phyloP scores from a whole-genome alignment of 768 basidiomycete species.

The Porpolomopsis calyptriformis region DNA sequence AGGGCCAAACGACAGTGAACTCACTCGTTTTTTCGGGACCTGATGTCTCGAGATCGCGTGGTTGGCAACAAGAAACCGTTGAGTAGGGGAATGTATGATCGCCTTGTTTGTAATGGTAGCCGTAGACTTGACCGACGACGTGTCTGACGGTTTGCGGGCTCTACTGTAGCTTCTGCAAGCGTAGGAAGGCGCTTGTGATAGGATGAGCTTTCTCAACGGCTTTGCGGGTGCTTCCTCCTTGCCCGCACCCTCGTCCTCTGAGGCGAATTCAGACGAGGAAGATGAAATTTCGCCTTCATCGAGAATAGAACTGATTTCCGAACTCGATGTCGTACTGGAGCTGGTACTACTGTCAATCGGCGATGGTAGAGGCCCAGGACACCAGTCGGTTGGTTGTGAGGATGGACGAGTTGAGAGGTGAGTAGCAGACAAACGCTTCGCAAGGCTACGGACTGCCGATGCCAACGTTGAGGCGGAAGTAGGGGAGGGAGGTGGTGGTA shows the following conservation, averaged over 20 bases:
- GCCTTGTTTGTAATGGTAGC: conserved; percentile 14
- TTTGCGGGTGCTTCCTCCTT: conserved; percentile 8
- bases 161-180: conserved; percentile 23
- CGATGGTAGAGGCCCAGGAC: conserved; percentile 15
- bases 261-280: conserved; percentile 41
- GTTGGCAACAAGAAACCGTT: neutral
- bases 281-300: conserved; percentile 54
- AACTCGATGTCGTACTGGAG: conserved; percentile 32
- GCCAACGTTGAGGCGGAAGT: conserved; percentile 30
- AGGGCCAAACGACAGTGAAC: conserved; percentile 14
- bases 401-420: conserved; percentile 24
- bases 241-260: conserved; percentile 28
- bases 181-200: conserved; percentile 37
- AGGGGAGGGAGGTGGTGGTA: conserved; percentile 23
- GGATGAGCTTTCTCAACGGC: conserved; percentile 35
- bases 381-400: conserved; percentile 11
- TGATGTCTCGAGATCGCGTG: conserved; percentile 8
- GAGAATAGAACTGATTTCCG: conserved; percentile 53
- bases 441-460: conserved; percentile 48
- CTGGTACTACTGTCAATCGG: conserved; percentile 36
- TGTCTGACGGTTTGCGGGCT: conserved; percentile 38
- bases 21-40: conserved; percentile 17
- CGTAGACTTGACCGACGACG: conserved; percentile 37
- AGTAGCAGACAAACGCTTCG: conserved; percentile 43
- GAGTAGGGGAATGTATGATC: conserved; percentile 22